phyloP scores from a whole-genome alignment of 2,329 filamentous ascomycete genomes.

The Aaosphaeria pasadenensis region DNA sequence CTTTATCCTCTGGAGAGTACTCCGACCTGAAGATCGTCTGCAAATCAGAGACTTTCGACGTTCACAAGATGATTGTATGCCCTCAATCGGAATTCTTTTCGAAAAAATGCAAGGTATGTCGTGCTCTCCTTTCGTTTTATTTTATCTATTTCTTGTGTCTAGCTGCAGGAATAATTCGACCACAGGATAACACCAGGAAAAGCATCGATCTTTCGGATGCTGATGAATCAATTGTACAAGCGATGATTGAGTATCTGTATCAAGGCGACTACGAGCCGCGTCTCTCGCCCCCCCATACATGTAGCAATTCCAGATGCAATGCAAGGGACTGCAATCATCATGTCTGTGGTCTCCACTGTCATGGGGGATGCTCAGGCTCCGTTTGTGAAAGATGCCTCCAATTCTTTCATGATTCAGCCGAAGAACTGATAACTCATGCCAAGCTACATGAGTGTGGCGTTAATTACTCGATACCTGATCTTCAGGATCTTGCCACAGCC shows the following conservation, averaged over 20 bases:
- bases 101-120: slow-evolving; percentile 1
- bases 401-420: background rate
- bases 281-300: background rate
- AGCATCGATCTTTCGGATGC: slow-evolving; percentile 7
- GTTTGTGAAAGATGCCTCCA: slow-evolving; percentile 1
- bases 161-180: too few species aligned
- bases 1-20: background rate
- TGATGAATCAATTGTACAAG: slow-evolving; percentile 7
- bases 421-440: slow-evolving; percentile 4
- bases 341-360: background rate
- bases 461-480: slow-evolving; percentile 7
- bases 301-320: background rate
- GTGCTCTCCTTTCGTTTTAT: background rate
- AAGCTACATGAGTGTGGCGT: slow-evolving; percentile 15
- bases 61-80: slow-evolving; percentile 14
- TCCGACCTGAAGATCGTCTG: slow-evolving; percentile 8
- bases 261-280: slow-evolving; percentile 7
- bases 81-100: slow-evolving; percentile 9
- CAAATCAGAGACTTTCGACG: slow-evolving; percentile 7
- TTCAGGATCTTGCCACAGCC: slow-evolving; percentile 3
- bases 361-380: background rate
- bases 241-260: slow-evolving; percentile 10
- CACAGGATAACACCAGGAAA: slow-evolving; percentile 4
- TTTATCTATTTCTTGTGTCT: background rate
- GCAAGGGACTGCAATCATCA: slow-evolving; percentile 2